Conservation (phyloP, 768 basidiomycete species). For the Xerocomus spinulosus region DNA sequence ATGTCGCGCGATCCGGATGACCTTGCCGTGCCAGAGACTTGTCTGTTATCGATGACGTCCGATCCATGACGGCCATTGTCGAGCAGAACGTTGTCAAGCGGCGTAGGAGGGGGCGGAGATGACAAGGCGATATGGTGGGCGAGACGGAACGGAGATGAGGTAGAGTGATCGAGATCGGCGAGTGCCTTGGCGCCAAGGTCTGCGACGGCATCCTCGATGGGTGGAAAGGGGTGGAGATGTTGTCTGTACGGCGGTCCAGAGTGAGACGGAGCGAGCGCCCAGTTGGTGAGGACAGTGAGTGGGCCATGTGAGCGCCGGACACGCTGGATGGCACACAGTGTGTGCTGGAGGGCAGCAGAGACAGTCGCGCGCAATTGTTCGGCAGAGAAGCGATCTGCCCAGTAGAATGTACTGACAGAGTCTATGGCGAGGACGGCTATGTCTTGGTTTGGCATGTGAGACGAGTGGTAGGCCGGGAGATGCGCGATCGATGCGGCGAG, state of each 20-base stretch:
- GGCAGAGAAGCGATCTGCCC: slow-evolving; percentile 63
- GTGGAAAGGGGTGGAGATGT: slow-evolving; percentile 47
- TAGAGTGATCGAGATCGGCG: slow-evolving; percentile 7
- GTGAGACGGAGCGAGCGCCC: slow-evolving; percentile 43
- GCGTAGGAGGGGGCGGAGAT: slow-evolving; percentile 20
- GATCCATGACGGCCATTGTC: slow-evolving; percentile 20
- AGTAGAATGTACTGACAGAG: slow-evolving; percentile 72
- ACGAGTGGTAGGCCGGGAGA: slow-evolving; percentile 51
- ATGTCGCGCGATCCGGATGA: slow-evolving; percentile 20
- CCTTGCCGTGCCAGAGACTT: slow-evolving; percentile 27
- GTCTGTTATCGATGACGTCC: slow-evolving; percentile 13
- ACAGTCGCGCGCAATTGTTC: slow-evolving; percentile 45
- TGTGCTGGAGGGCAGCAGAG: slow-evolving; percentile 39
- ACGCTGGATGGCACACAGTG: slow-evolving; percentile 43
- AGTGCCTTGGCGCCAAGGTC: slow-evolving; percentile 14
- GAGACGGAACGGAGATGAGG: slow-evolving; percentile 29
- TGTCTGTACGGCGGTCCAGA: slow-evolving; percentile 40
- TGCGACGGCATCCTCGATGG: slow-evolving; percentile 12
- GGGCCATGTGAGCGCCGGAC: slow-evolving; percentile 49
- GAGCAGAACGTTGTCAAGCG: slow-evolving; percentile 12
- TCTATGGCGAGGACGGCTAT: slow-evolving; percentile 70
- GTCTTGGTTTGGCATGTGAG: slow-evolving; percentile 45
- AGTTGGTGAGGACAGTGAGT: slow-evolving; percentile 56
- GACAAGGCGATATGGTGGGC: slow-evolving; percentile 39
- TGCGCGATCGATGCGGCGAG: slow-evolving; percentile 63